Conservation (phyloP, 768 basidiomycete genomes). For the Coprinopsis cinerea region DNA sequence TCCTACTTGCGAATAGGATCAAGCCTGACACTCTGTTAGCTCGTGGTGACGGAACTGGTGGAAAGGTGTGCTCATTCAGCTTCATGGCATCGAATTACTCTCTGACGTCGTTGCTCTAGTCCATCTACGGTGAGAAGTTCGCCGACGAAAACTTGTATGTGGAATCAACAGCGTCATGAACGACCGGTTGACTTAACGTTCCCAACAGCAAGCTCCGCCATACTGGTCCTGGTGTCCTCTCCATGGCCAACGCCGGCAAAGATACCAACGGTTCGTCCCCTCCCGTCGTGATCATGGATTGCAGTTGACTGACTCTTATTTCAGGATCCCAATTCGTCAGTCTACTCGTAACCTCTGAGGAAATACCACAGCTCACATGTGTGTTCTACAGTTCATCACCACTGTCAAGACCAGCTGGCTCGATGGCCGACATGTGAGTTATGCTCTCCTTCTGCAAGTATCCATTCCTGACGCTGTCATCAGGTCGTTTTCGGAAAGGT, state of each 20-base stretch:
- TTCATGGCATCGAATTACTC: background rate
- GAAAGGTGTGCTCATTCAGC: conserved; percentile 51
- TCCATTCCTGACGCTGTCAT: background rate
- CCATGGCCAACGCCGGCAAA: conserved; percentile 92
- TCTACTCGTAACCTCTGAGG: conserved; percentile 6
- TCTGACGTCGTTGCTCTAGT: conserved; percentile 33
- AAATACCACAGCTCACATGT: background rate
- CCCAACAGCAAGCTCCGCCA: conserved; percentile 84
- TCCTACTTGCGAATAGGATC: background rate
- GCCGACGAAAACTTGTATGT: conserved; percentile 90
- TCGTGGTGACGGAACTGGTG: conserved; percentile 83
- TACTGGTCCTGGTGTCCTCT: conserved; percentile 79
- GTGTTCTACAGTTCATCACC: conserved; percentile 74
- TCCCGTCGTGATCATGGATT: conserved; percentile 1
- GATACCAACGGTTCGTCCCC: conserved; percentile 77
- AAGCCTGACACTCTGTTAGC: conserved; percentile 34
- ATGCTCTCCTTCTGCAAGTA: background rate
- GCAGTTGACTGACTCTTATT: conserved; percentile 9
- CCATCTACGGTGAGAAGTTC: conserved; percentile 89
- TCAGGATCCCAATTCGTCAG: conserved; percentile 84
- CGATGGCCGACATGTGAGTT: conserved; percentile 78
- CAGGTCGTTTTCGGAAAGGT: conserved; percentile 93
- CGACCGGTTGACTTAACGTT: conserved; percentile 8
- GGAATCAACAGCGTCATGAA: background rate
- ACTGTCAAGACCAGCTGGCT: conserved; percentile 85